Conservation (phyloP, 2,329 filamentous ascomycete species). For the Fonsecaea pugnacius region DNA sequence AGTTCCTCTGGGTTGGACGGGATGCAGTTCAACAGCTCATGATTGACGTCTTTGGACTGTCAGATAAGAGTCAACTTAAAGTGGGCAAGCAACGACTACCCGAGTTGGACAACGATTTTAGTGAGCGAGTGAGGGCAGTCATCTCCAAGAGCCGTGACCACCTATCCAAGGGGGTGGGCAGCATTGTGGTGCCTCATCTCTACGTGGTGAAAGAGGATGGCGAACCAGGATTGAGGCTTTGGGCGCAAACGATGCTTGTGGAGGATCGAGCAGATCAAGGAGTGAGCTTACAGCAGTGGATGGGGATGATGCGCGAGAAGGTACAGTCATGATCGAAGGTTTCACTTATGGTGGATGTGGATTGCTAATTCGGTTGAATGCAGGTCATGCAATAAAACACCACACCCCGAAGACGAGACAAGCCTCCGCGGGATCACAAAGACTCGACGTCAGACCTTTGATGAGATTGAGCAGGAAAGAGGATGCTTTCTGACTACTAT, state of each 20-base stretch:
- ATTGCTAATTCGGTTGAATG: slow-evolving; percentile 24
- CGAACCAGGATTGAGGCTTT: slow-evolving; percentile 90
- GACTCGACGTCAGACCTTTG: neutral
- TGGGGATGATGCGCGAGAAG: slow-evolving; percentile 92
- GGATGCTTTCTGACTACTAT: neutral
- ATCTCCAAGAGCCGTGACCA: slow-evolving; percentile 91
- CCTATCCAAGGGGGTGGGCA: slow-evolving; percentile 82
- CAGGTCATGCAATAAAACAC: slow-evolving; percentile 34
- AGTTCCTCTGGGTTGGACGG: slow-evolving; percentile 95
- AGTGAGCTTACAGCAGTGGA: slow-evolving; percentile 90
- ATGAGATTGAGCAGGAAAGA: neutral
- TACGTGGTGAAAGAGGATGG: slow-evolving; percentile 95
- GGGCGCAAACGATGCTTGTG: slow-evolving; percentile 94
- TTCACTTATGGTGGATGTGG: slow-evolving; percentile 2
- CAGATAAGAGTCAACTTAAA: slow-evolving; percentile 80
- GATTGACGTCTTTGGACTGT: slow-evolving; percentile 84
- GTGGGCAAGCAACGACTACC: slow-evolving; percentile 89
- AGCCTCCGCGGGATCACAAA: neutral
- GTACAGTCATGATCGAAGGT: slow-evolving; percentile 56
- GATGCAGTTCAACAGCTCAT: slow-evolving; percentile 90
- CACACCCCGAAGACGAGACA: neutral
- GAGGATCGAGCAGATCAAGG: slow-evolving; percentile 95
- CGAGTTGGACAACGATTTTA: slow-evolving; percentile 93
- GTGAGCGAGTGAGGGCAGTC: slow-evolving; percentile 87
- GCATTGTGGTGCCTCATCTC: slow-evolving; percentile 87